Percentiles rank a stretch among this genome's conserved stretches.
Conservation (phyloP, 805 yeast genomes). For the Ogataea pini region DNA sequence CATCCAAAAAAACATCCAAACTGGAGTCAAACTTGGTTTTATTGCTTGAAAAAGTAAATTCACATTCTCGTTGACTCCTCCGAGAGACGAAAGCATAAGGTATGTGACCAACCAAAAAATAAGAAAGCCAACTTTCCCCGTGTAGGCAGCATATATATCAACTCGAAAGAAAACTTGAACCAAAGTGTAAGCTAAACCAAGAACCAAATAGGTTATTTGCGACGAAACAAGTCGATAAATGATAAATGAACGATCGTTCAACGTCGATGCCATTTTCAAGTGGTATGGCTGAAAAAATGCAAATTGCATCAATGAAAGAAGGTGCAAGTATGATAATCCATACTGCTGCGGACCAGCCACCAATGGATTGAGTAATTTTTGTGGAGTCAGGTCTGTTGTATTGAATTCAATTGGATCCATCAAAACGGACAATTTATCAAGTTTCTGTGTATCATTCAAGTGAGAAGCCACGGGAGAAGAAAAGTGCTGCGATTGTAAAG, state of each 20-base stretch:
- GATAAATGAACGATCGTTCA: slow-evolving; percentile 48
- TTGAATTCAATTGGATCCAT: slow-evolving; percentile 24
- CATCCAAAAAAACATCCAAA: slow-evolving; percentile 71
- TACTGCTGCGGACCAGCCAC: slow-evolving; percentile 66
- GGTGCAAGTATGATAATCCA: slow-evolving; percentile 66
- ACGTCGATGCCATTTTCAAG: slow-evolving; percentile 43
- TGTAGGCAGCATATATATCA: slow-evolving; percentile 54
- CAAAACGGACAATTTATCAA: slow-evolving; percentile 7
- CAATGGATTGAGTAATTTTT: slow-evolving; percentile 48
- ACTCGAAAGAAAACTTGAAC: slow-evolving; percentile 67
- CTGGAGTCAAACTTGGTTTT: slow-evolving; percentile 60
- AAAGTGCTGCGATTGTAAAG: slow-evolving; percentile 14
- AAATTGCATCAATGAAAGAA: slow-evolving; percentile 68
- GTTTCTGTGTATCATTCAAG: slow-evolving; percentile 6
- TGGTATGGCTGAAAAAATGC: slow-evolving; percentile 57
- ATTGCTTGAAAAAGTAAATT: slow-evolving; percentile 49
- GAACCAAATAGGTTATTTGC: slow-evolving; percentile 48
- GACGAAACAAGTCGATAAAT: slow-evolving; percentile 53
- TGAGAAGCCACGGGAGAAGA: slow-evolving; percentile 10
- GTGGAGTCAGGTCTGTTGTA: slow-evolving; percentile 45
- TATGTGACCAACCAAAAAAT: slow-evolving; percentile 68
- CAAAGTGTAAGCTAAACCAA: slow-evolving; percentile 57
- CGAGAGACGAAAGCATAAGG: slow-evolving; percentile 66
- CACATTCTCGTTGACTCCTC: slow-evolving; percentile 66
- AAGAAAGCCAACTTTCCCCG: slow-evolving; percentile 63